phyloP scores from a whole-genome alignment of 1,284 basidiomycete genomes.

The Leccinum subrobustum region DNA sequence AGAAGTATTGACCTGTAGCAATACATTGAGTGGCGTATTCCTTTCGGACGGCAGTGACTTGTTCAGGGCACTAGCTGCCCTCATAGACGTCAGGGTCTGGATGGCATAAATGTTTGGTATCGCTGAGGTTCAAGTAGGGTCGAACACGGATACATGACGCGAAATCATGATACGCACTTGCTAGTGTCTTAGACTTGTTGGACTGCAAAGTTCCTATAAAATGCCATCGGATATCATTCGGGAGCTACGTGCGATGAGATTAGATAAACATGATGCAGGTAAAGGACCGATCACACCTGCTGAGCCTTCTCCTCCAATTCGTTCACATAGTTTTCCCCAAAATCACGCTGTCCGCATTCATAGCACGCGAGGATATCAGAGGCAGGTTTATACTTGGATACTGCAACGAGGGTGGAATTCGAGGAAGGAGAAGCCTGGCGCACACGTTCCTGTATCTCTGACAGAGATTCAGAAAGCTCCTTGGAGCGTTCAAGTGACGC shows the following conservation, averaged over 20 bases:
- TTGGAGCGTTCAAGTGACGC: conserved; percentile 35
- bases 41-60: conserved; percentile 63
- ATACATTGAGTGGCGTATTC: conserved; percentile 53
- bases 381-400: conserved; percentile 93
- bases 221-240: conserved; percentile 89
- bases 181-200: conserved; percentile 93
- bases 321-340: conserved; percentile 98
- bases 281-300: conserved; percentile 46
- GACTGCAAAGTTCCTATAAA: conserved; percentile 95
- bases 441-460: conserved; percentile 50
- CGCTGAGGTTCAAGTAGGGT: conserved; percentile 42
- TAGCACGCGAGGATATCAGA: conserved; percentile 85
- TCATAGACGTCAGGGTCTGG: conserved; percentile 88
- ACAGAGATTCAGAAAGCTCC: conserved; percentile 53
- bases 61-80: conserved; percentile 84
- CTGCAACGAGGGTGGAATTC: conserved; percentile 68
- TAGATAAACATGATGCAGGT: neutral
- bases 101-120: conserved; percentile 89
- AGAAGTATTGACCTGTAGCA: conserved; percentile 94
- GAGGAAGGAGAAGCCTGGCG: conserved; percentile 34
- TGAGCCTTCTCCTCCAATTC: conserved; percentile 90
- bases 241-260: conserved; percentile 53
- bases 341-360: conserved; percentile 81
- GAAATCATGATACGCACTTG: conserved; percentile 47
- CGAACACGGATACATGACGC: conserved; percentile 1